Base-by-base conservation (phyloP, 2,329 filamentous ascomycete species). In the Penicillium sclerotigenum region DNA sequence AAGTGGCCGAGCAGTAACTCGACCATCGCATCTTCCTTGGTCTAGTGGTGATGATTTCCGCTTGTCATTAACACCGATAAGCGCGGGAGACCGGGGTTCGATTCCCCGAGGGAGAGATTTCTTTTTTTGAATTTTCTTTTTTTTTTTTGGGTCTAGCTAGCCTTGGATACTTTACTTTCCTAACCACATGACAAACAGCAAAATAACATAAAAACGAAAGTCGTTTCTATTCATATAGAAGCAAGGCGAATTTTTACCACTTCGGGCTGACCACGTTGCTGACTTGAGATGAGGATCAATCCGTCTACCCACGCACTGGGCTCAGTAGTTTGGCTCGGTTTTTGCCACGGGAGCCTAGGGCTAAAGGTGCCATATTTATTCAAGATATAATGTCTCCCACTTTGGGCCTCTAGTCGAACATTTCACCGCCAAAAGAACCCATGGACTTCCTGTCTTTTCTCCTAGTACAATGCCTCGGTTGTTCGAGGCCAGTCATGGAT, bases 41-140 rank as follows among this genome's bases (percentile, higher is more conserved):
- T 71, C 69, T 73, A 73, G 71, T 72, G 69, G 70, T 72, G 69
- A 72, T 72, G 70, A 72, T 72, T 68, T 72, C 70, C 71, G 70
- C 69, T 71, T 72, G 69, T 72, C 70, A 72, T 58, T 63, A 67
- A 58, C 6, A 62, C 59, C 42, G 57, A 62, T 59, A 62, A 69
- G 70, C 70, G 69, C 71, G 70, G 71, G 65, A 69, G 70, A 70
- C 71, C 70, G 67, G 67, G 67, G 69, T 72, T 71, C 69, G 69
- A 73, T 73, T 71, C 70, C 67, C 64, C 64, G 62, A 66, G 69
- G 68, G 70, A 69, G 65, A 65, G 65, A 68, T 67, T 71, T 67
- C 36, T 65, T 67, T 66, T 70, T 59, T 54, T 22, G 34, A 18
- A 53, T 48, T 56, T 41, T 31, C 29, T 36, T 38, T 18, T 18